A percentile compares a stretch with the other conserved stretches of the same genome.
phyloP scores from a whole-genome alignment of 1,284 basidiomycete species.

The Irpex rosettiformis region DNA sequence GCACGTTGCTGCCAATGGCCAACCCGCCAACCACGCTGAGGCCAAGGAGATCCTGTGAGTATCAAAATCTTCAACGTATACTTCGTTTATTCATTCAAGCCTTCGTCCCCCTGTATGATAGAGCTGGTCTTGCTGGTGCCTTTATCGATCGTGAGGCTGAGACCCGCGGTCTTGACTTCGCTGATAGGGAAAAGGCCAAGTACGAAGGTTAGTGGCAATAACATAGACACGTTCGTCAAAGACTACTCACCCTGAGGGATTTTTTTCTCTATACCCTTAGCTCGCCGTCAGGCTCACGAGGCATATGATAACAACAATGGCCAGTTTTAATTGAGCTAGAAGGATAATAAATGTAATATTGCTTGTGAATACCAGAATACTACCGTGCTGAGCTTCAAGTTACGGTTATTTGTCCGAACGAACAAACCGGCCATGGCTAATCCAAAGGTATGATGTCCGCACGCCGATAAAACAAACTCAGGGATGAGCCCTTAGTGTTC shows the following conservation, averaged over 20 bases:
- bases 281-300: conserved; percentile 7
- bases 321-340: conserved; percentile 4
- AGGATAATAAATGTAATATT: conserved; percentile 5
- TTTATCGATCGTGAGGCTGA: conserved; percentile 44
- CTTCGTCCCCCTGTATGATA: conserved; percentile 11
- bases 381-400: background rate
- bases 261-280: conserved; percentile 2
- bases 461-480: no score
- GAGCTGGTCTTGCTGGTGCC: conserved; percentile 40
- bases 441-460: no score
- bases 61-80: no score
- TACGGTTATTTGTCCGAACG: no score
- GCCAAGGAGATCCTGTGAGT: conserved; percentile 37
- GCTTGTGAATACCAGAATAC: conserved; percentile 1
- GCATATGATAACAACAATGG: conserved; percentile 11
- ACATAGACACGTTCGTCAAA: background rate
- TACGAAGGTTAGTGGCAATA: conserved; percentile 31
- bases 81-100: background rate
- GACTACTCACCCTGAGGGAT: conserved; percentile 3
- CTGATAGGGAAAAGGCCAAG: conserved; percentile 44
- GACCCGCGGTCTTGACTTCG: conserved; percentile 42
- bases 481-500: no score
- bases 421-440: no score
- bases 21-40: conserved; percentile 34
- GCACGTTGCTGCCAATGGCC: conserved; percentile 34